phyloP scores from a whole-genome alignment of 2,329 filamentous ascomycete genomes.

The Mycogone perniciosa region DNA sequence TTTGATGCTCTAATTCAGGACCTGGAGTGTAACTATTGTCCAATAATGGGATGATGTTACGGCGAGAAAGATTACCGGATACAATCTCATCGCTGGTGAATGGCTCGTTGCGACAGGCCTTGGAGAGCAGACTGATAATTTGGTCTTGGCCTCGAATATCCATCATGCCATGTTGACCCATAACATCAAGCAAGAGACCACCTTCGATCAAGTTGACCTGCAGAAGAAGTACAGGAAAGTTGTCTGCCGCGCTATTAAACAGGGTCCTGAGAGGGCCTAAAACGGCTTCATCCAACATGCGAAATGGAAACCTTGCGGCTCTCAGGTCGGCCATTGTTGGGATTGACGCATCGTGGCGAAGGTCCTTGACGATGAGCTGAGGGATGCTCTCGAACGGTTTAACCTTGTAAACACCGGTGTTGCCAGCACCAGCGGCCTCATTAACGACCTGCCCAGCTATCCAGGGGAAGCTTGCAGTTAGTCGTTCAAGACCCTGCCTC shows the following conservation, averaged over 20 bases:
- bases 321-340: conserved; percentile 34
- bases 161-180: conserved; percentile 42
- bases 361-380: conserved; percentile 36
- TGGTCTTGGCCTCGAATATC: conserved; percentile 45
- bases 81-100: conserved; percentile 40
- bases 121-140: conserved; percentile 41
- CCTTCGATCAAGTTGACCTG: conserved; percentile 44
- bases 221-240: conserved; percentile 36
- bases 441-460: conserved; percentile 38
- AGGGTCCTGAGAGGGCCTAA: conserved; percentile 37
- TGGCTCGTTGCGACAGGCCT: conserved; percentile 38
- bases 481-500: conserved; percentile 29
- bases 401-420: conserved; percentile 34
- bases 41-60: conserved; percentile 33
- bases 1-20: conserved; percentile 30
- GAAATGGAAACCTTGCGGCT: conserved; percentile 36
- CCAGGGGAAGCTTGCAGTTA: conserved; percentile 40
- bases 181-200: conserved; percentile 44
- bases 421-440: conserved; percentile 22
- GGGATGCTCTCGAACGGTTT: conserved; percentile 24
- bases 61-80: conserved; percentile 35
- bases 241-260: conserved; percentile 20
- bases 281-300: conserved; percentile 40
- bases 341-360: conserved; percentile 27
- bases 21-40: conserved; percentile 29